phyloP scores from a whole-genome alignment of 2,329 filamentous ascomycete genomes.

The Pestalotiopsis sp. region DNA sequence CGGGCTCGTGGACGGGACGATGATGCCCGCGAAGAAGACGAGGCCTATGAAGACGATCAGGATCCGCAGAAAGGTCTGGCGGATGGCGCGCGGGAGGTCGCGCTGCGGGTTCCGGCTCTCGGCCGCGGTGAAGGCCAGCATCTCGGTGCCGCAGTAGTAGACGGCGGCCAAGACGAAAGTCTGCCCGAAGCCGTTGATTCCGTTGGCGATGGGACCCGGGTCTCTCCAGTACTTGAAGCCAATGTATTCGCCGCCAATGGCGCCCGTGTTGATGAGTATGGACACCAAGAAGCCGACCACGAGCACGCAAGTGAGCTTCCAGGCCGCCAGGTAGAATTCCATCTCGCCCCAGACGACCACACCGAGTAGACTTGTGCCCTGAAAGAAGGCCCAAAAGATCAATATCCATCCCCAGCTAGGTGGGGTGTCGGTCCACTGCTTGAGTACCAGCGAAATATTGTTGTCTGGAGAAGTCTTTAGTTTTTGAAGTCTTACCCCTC shows the following conservation, averaged over 20 bases:
- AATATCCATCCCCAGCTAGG: constrained; percentile 48
- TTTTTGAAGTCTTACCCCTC: too few relatives aligned
- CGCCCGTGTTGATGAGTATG: constrained; percentile 37
- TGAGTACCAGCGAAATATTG: constrained; percentile 45
- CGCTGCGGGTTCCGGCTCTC: constrained; percentile 33
- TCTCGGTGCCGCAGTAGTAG: constrained; percentile 37
- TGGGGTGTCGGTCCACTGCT: constrained; percentile 45
- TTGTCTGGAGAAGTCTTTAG: constrained; percentile 33
- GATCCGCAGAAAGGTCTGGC: constrained; percentile 34
- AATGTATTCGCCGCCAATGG: constrained; percentile 36
- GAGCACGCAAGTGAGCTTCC: constrained; percentile 36
- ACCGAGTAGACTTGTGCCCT: constrained; percentile 38
- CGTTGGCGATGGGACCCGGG: constrained; percentile 36
- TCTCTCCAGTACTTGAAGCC: constrained; percentile 37
- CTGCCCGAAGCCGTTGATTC: constrained; percentile 37
- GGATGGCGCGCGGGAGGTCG: constrained; percentile 32
- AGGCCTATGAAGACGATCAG: constrained; percentile 34
- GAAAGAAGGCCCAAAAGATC: constrained; percentile 47
- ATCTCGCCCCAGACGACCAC: constrained; percentile 34
- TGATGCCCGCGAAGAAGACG: constrained; percentile 35
- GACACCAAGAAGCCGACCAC: constrained; percentile 35
- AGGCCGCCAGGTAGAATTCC: constrained; percentile 34
- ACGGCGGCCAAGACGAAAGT: constrained; percentile 38
- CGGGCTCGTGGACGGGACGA: constrained; percentile 34
- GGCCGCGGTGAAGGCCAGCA: constrained; percentile 38